Percentiles rank a stretch among this genome's conserved stretches.
phyloP scores from a whole-genome alignment of 75 land plant species.

The Pinus albicaulis region DNA sequence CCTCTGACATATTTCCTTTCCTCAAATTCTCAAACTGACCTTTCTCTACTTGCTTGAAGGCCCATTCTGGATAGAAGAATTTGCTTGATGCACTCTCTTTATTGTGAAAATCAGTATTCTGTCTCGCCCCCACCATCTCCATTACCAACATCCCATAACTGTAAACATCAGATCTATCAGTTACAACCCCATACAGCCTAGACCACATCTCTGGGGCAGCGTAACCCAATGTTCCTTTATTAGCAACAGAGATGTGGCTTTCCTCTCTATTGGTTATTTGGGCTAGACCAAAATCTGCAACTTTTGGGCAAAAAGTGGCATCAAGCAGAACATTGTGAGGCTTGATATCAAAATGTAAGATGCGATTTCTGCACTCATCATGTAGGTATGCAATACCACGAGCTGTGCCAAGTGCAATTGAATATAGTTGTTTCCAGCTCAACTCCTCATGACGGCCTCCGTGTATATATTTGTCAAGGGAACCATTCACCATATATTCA shows the following conservation, averaged over 20 bases:
- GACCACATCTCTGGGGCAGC: conserved; percentile 15
- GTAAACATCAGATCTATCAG: neutral
- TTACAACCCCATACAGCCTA: neutral
- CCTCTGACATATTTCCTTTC: too few relatives aligned
- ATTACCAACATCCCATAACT: too few relatives aligned
- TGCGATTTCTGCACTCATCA: neutral
- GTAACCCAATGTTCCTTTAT: conserved; percentile 11
- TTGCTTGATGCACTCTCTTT: too few relatives aligned
- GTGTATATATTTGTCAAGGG: conserved; percentile 25
- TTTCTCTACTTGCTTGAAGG: too few relatives aligned
- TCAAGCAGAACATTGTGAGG: conserved; percentile 35
- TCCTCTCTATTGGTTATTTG: conserved; percentile 23
- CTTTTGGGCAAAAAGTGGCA: conserved; percentile 37
- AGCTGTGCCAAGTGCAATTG: neutral
- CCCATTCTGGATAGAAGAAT: too few relatives aligned
- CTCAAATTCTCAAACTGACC: too few relatives aligned
- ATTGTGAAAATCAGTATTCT: too few relatives aligned
- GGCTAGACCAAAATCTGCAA: conserved; percentile 68
- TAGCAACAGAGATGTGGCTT: conserved; percentile 6
- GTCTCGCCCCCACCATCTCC: too few relatives aligned
- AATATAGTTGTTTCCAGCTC: neutral
- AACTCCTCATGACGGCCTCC: neutral
- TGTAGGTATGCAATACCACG: neutral
- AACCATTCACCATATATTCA: conserved; percentile 39
- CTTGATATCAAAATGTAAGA: conserved; percentile 12